phyloP scores from a whole-genome alignment of 169 alveolate genomes.

The Pseudocohnilembus persalinus region DNA sequence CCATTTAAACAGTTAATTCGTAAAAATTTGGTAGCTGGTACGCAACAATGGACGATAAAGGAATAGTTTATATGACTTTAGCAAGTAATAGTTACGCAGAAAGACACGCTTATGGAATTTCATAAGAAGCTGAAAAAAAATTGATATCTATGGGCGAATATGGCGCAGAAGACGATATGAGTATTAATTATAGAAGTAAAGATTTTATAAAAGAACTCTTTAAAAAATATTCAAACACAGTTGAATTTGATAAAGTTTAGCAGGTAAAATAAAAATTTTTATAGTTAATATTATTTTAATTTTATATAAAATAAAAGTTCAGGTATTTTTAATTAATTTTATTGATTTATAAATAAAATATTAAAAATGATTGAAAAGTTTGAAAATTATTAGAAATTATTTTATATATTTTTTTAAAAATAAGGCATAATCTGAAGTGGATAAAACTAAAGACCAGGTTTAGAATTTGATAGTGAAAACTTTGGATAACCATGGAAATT shows the following conservation, averaged over 20 bases:
- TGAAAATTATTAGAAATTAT: too few species aligned
- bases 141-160: not conserved
- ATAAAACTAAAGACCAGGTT: not conserved
- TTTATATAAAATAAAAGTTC: too few species aligned
- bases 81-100: not conserved
- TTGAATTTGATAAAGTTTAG: not conserved
- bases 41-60: not conserved
- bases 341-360: too few species aligned
- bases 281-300: not conserved
- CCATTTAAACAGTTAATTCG: not conserved
- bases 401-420: too few species aligned
- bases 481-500: not conserved
- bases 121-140: not conserved
- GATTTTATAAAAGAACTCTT: not conserved
- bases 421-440: not conserved
- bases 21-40: not conserved
- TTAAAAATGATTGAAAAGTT: too few species aligned
- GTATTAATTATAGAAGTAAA: not conserved
- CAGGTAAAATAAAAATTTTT: not conserved
- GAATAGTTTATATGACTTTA: too few species aligned
- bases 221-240: not conserved
- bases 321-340: too few species aligned
- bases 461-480: too few species aligned
- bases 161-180: not conserved
- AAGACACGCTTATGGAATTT: not conserved